A percentile compares a stretch with the other conserved stretches of the same genome.
phyloP scores from a whole-genome alignment of 1,284 basidiomycete genomes.

The Sanghuangporus baumii region DNA sequence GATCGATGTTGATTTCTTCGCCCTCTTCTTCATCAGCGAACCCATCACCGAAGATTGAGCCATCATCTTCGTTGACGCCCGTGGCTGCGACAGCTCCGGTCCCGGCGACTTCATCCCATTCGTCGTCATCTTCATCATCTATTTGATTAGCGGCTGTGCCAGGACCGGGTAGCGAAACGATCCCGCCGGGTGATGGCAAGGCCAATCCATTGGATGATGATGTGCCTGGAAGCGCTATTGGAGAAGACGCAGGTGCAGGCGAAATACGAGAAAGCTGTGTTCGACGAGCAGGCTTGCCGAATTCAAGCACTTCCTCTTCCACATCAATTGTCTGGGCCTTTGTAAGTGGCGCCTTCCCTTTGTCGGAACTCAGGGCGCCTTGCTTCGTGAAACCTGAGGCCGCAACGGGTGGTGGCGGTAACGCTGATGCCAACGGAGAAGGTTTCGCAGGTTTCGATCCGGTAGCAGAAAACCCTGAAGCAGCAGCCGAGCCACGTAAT shows the following conservation, averaged over 20 bases:
- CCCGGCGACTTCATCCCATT: slow-evolving; percentile 32
- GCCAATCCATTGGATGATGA: slow-evolving; percentile 28
- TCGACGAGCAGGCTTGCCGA: slow-evolving; percentile 31
- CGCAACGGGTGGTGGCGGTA: slow-evolving; percentile 15
- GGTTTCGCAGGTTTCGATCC: slow-evolving; percentile 6
- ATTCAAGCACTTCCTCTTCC: slow-evolving; percentile 36
- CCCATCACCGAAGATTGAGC: slow-evolving; percentile 15
- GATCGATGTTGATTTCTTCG: slow-evolving; percentile 25
- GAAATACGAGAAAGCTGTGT: slow-evolving; percentile 36
- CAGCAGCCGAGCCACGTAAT: background rate
- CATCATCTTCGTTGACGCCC: slow-evolving; percentile 23
- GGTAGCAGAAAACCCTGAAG: background rate
- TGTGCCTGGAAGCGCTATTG: slow-evolving; percentile 30
- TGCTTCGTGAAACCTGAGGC: slow-evolving; percentile 23
- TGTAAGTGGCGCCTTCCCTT: slow-evolving; percentile 21
- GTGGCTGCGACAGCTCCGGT: background rate
- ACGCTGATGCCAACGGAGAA: background rate
- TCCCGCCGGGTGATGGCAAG: slow-evolving; percentile 21
- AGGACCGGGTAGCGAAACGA: slow-evolving; percentile 20
- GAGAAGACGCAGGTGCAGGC: slow-evolving; percentile 41
- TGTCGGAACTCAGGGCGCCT: slow-evolving; percentile 15
- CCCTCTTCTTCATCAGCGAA: slow-evolving; percentile 28
- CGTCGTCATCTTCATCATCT: slow-evolving; percentile 39
- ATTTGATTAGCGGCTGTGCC: background rate
- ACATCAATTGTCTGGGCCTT: slow-evolving; percentile 29